Evolutionary conservation across 441 rosid genomes (phyloP).

Genomic region (Aquilaria agallochum): DNA sequence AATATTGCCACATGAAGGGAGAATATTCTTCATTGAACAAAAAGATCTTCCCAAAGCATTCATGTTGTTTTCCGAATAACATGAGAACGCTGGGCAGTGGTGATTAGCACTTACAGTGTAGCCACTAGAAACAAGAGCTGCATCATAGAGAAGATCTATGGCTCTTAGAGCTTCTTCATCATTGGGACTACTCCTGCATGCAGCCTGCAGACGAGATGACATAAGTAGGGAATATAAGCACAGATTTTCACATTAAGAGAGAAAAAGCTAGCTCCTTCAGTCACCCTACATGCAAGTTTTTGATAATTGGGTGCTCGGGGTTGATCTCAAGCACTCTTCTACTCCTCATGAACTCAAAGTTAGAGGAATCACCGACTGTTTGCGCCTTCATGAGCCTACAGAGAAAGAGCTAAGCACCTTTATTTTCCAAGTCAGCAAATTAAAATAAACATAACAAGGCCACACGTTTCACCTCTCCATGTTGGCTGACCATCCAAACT

Average conservation of each 20-base stretch:
- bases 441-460: background rate
- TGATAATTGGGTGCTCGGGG: slow-evolving; percentile 78
- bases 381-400: slow-evolving; percentile 90
- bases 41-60: no score
- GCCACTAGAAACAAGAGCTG: slow-evolving; percentile 89
- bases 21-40: no score
- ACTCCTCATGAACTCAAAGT: slow-evolving; percentile 88
- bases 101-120: slow-evolving; percentile 56
- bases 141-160: slow-evolving; percentile 79
- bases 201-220: slow-evolving; percentile 46
- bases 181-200: slow-evolving; percentile 55
- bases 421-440: slow-evolving; percentile 8
- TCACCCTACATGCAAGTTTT: slow-evolving; percentile 49
- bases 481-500: slow-evolving; percentile 98
- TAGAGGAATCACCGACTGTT: slow-evolving; percentile 68
- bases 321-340: slow-evolving; percentile 96
- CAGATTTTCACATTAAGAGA: slow-evolving; percentile 1
- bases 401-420: slow-evolving; percentile 1
- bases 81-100: background rate
- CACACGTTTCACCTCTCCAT: slow-evolving; percentile 75
- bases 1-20: no score
- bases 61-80: no score
- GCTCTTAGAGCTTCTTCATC: slow-evolving; percentile 80
- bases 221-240: slow-evolving; percentile 1
- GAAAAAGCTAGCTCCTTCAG: background rate